Evolutionary conservation across 176 grass and related monocot genomes (phyloP).

Genomic region (Eleusine coracana): DNA sequence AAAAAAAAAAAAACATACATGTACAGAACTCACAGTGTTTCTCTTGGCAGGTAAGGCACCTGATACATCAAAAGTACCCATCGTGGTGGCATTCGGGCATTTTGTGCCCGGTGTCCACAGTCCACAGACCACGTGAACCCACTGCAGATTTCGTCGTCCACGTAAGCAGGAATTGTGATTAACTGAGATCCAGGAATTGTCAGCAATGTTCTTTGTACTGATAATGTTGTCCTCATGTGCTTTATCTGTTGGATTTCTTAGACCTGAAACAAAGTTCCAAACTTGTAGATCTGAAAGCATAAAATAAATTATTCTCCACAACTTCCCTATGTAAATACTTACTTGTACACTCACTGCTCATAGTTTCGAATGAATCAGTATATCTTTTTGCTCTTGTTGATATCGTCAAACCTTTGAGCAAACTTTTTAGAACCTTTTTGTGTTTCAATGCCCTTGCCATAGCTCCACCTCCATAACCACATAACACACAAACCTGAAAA

Average conservation of each 20-base stretch:
- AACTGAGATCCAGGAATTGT: conserved; percentile 29
- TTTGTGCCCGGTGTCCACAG: conserved; percentile 93
- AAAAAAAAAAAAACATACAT: conserved; percentile 5
- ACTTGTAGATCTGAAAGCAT: conserved; percentile 23
- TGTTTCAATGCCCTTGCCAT: conserved; percentile 87
- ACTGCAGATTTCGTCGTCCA: conserved; percentile 49
- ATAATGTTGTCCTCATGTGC: neutral
- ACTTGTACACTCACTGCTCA: conserved; percentile 33
- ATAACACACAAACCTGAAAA: conserved; percentile 79
- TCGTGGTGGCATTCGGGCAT: conserved; percentile 89
- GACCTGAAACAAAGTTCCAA: conserved; percentile 40
- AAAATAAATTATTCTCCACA: conserved; percentile 35
- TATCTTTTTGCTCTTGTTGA: conserved; percentile 32
- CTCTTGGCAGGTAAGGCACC: conserved; percentile 69
- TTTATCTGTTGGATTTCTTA: conserved; percentile 19
- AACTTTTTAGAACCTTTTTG: conserved; percentile 68
- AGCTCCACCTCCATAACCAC: conserved; percentile 91
- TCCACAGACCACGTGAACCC: conserved; percentile 96
- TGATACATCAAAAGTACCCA: conserved; percentile 88
- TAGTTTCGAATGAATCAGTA: conserved; percentile 32
- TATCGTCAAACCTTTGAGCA: conserved; percentile 52
- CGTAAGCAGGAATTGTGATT: conserved; percentile 45
- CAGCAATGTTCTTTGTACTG: conserved; percentile 20
- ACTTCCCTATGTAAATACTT: conserved; percentile 34
- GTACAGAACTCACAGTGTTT: conserved; percentile 68